phyloP scores from a whole-genome alignment of 1,139 yeast genomes.

The Yamadazyma sp. region DNA sequence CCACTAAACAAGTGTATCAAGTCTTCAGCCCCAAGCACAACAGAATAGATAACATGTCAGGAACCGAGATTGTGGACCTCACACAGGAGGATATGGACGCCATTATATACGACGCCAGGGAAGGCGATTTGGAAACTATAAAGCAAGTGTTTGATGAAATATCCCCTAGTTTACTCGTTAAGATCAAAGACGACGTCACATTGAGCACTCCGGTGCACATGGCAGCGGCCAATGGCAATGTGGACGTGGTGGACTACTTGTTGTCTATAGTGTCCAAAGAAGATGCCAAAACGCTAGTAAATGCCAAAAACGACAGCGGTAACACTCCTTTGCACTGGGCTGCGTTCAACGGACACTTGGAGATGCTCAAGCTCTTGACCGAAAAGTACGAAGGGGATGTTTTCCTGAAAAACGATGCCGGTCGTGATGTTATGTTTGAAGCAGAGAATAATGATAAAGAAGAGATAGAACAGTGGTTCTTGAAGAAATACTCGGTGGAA shows the following conservation, averaged over 20 bases:
- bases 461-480: conserved; percentile 69
- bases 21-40: background rate
- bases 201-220: conserved; percentile 81
- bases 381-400: conserved; percentile 81
- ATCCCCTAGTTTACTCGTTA: conserved; percentile 48
- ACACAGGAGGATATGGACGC: conserved; percentile 81
- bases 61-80: conserved; percentile 21
- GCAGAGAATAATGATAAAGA: conserved; percentile 74
- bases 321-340: conserved; percentile 98
- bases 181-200: conserved; percentile 62
- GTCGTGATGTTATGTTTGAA: conserved; percentile 84
- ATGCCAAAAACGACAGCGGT: conserved; percentile 71
- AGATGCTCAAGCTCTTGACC: conserved; percentile 66
- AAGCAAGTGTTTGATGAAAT: conserved; percentile 65
- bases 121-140: conserved; percentile 78
- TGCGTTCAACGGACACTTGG: conserved; percentile 79
- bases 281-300: conserved; percentile 49
- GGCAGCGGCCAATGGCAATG: conserved; percentile 94
- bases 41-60: conserved; percentile 14
- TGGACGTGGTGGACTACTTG: conserved; percentile 63
- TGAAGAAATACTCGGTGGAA: conserved; percentile 71
- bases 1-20: too few relatives aligned
- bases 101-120: conserved; percentile 79
- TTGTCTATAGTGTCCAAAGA: conserved; percentile 48
- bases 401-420: conserved; percentile 67